Percentiles rank a stretch among this genome's conserved stretches.
Evolutionary conservation across 306 rosid genomes (phyloP).

Genomic region (Abrus precatorius): DNA sequence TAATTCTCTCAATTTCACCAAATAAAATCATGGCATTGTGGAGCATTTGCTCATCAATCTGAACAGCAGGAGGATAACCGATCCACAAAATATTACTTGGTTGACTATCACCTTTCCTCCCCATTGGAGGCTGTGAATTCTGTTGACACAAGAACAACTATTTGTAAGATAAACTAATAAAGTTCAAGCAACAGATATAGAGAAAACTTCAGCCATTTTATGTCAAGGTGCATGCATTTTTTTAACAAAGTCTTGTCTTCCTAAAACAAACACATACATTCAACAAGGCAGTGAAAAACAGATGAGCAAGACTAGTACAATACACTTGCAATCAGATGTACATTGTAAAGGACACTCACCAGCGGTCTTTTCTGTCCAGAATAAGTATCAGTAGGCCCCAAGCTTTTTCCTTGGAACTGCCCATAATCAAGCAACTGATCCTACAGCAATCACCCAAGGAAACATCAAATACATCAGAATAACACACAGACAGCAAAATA

Average conservation of each 20-base stretch:
- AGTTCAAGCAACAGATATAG: conserved; percentile 10
- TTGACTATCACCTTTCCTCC: conserved; percentile 74
- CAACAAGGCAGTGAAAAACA: conserved; percentile 25
- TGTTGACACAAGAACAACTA: conserved; percentile 52
- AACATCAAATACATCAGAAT: conserved; percentile 47
- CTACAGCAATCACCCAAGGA: conserved; percentile 57
- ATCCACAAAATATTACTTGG: conserved; percentile 88
- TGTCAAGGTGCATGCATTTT: background rate
- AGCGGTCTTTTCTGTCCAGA: conserved; percentile 75
- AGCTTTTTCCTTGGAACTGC: conserved; percentile 69
- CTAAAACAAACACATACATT: conserved; percentile 24
- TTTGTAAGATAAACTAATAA: conserved; percentile 32
- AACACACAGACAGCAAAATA: conserved; percentile 16
- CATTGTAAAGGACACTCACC: conserved; percentile 61
- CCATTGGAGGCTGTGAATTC: conserved; percentile 68
- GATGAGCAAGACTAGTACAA: conserved; percentile 13
- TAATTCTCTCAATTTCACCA: conserved; percentile 96
- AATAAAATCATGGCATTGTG: conserved; percentile 99
- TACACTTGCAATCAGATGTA: conserved; percentile 40
- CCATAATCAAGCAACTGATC: conserved; percentile 82
- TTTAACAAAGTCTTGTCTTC: conserved; percentile 7
- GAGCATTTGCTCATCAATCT: conserved; percentile 98
- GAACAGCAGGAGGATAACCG: conserved; percentile 92
- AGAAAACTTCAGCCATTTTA: conserved; percentile 22
- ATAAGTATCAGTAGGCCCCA: conserved; percentile 68